phyloP scores from a whole-genome alignment of 106 monocot genomes.

The Platanthera guangdongensis region DNA sequence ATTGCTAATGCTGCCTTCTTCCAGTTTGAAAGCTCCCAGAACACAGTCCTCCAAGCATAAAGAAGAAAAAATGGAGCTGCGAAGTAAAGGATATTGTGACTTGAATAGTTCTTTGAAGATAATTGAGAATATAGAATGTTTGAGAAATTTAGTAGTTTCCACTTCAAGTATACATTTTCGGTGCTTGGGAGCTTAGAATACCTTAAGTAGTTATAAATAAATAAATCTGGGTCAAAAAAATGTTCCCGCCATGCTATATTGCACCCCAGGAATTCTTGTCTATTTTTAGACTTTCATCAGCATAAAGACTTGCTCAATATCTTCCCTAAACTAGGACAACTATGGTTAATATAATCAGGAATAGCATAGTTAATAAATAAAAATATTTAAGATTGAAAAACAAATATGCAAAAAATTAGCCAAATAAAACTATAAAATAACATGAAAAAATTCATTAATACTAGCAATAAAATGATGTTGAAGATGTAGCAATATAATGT shows the following conservation, averaged over 20 bases:
- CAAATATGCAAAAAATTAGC: too few species aligned
- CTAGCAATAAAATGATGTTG: neutral
- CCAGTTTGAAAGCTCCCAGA: slow-evolving; percentile 83
- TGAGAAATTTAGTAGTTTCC: neutral
- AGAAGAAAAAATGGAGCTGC: slow-evolving; percentile 55
- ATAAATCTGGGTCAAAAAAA: too few species aligned
- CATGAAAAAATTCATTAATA: neutral
- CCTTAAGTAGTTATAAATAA: neutral
- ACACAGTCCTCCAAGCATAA: slow-evolving; percentile 56
- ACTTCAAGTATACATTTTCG: neutral
- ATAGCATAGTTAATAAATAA: too few species aligned
- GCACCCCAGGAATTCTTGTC: too few species aligned
- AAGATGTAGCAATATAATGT: too few species aligned
- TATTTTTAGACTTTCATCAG: too few species aligned
- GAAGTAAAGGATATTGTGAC: slow-evolving; percentile 3
- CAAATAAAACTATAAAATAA: neutral
- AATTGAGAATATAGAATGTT: neutral
- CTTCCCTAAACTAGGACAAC: too few species aligned
- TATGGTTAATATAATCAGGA: too few species aligned
- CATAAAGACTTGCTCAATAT: too few species aligned
- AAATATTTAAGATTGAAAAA: too few species aligned
- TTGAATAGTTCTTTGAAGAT: neutral
- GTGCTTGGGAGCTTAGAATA: neutral
- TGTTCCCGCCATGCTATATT: too few species aligned
- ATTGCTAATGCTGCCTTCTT: slow-evolving; percentile 40